A percentile compares a stretch with the other conserved stretches of the same genome.
phyloP scores from a whole-genome alignment of 2,329 filamentous ascomycete genomes.

The Colletotrichum ledebouriae region DNA sequence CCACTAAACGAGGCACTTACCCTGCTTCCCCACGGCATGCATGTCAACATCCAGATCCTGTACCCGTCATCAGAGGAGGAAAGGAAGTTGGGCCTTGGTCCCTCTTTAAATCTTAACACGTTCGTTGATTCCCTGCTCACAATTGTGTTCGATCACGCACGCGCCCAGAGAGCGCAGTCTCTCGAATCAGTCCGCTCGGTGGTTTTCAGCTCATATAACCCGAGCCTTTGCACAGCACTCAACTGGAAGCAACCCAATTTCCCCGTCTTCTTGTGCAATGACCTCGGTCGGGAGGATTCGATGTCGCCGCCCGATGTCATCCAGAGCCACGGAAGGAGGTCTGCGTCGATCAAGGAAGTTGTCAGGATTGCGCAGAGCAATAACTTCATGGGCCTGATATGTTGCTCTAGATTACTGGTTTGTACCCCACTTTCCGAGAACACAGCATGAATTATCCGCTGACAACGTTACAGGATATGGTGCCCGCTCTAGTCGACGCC shows the following conservation, averaged over 20 bases:
- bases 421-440: conserved; percentile 51
- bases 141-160: conserved; percentile 92
- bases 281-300: conserved; percentile 76
- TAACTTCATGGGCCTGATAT: conserved; percentile 98
- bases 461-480: conserved; percentile 78
- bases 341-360: conserved; percentile 92
- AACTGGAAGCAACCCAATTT: conserved; percentile 99
- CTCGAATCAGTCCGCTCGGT: conserved; percentile 86
- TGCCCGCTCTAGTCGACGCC: conserved; percentile 90
- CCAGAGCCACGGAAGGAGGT: conserved; percentile 75
- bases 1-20: conserved; percentile 82
- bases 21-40: conserved; percentile 81
- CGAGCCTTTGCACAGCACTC: conserved; percentile 89
- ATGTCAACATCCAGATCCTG: conserved; percentile 91
- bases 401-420: conserved; percentile 87
- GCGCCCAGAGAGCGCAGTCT: conserved; percentile 72
- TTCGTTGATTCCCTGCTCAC: conserved; percentile 87
- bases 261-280: conserved; percentile 94
- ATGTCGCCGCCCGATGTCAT: conserved; percentile 54
- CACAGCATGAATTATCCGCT: conserved; percentile 22
- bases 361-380: conserved; percentile 94
- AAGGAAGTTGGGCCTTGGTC: conserved; percentile 75
- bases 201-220: conserved; percentile 94
- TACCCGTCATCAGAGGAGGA: conserved; percentile 86
- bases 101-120: conserved; percentile 84